Evolutionary conservation across 441 rosid genomes (phyloP), one percentile per base, ranked within the genome.

Genomic region (Melastoma candidum): DNA sequence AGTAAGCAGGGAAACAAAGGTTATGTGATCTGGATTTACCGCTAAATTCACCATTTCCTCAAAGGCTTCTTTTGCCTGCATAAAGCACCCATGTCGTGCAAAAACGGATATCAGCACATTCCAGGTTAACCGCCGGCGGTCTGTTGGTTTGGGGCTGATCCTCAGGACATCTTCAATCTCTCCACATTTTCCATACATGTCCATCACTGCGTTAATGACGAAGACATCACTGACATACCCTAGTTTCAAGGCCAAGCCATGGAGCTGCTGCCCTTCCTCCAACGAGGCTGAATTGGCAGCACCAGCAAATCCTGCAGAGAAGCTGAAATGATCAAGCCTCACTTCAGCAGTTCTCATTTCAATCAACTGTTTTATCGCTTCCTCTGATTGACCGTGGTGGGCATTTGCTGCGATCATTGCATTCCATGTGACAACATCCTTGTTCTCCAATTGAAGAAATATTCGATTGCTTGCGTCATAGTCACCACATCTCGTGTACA

Each of bases 111-210:
- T 85, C 44, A 83, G 52, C 70, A 82, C 79, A 66, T 90, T 90
- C 93, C 95, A 85, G 22, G 95, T 75, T 47, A 74, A 70, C 26
- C 81, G 76, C 47, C 83, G 62, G 49, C 87, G 66, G 47, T 61
- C 56, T 8, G 49, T 47, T 25, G 79, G 73, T 52, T 51, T 17
- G 1, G 64, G 57, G 66, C 80, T 77, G 47, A 79, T 73, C 67
- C 70, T 79, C n/a, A 78, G 50, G 46, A 77, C 82, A 51, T 78
- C 82, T 2, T 68, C 73, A 60, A 87, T 58, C 72, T 83, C 88
- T n/a, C 93, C 97, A 12, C 97, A 87, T 69, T 87, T 90, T 60
- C 74, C 89, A 64, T 90, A 87, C 95, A 87, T 87, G 71, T 90
- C 95, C 73, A 82, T 83, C 44, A 82, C 69, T 49, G 96, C 76